These are phyloP conservation scores for Pseudoturritis turrita DNA, from an alignment of 345 rosid species.

Conservation along the genomic window DNA sequence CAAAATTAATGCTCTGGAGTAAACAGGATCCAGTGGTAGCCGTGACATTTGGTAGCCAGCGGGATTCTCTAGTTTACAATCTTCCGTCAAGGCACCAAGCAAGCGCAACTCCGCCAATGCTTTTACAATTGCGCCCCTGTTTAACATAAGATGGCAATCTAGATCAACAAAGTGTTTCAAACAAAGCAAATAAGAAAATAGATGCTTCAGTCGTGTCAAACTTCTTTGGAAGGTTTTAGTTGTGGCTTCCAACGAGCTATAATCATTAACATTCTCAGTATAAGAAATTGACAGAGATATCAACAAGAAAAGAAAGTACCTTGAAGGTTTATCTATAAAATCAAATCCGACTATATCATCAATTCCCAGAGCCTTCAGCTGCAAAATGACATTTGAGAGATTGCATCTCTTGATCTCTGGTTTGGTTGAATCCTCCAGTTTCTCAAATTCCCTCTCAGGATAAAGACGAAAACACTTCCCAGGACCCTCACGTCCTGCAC, in stretches of 20 bases:
- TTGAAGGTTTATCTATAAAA: slow-evolving; percentile 86
- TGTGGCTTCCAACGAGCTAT: background rate
- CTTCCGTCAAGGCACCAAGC: slow-evolving; percentile 90
- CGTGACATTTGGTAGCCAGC: slow-evolving; percentile 88
- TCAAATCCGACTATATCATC: slow-evolving; percentile 92
- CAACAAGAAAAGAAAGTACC: slow-evolving; percentile 37
- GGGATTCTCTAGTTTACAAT: slow-evolving; percentile 74
- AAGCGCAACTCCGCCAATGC: slow-evolving; percentile 73
- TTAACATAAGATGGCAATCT: slow-evolving; percentile 25
- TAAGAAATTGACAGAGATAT: background rate
- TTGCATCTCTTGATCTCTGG: slow-evolving; percentile 95
- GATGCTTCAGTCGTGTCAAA: background rate
- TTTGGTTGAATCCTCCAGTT: slow-evolving; percentile 81
- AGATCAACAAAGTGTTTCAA: background rate
- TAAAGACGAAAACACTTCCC: slow-evolving; percentile 95
- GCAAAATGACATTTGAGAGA: slow-evolving; percentile 86
- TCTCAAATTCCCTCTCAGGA: slow-evolving; percentile 83
- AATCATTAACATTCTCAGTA: background rate
- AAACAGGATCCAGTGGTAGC: slow-evolving; percentile 84
- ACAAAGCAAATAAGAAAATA: background rate
- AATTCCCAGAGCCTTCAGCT: slow-evolving; percentile 83
- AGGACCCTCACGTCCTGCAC: slow-evolving; percentile 95
- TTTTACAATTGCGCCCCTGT: slow-evolving; percentile 71
- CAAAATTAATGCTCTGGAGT: slow-evolving; percentile 78
- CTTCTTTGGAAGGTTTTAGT: background rate